Base-by-base conservation (phyloP, 1,139 yeast genomes). In the Yamadazyma sp. region DNA sequence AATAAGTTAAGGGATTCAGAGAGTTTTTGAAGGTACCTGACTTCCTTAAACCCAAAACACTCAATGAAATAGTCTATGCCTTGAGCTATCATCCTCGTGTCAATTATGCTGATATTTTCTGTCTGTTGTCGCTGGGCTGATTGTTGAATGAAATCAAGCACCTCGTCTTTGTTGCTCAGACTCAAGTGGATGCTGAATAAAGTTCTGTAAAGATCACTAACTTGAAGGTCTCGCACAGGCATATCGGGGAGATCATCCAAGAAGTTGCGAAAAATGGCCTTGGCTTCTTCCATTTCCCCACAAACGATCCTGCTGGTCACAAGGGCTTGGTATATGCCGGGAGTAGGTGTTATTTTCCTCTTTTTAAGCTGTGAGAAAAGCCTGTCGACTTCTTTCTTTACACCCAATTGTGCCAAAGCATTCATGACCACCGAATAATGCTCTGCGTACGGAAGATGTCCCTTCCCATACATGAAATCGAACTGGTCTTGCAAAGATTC, bases 341-440 rank as follows among this genome's bases (percentile, higher is more conserved):
- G 64, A 5, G 69, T 68, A 1, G 88, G 86, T 3, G 46, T 49
- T 49, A 80, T 62, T 0, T 72, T 68, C 42, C 84, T 66, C 41
- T 66, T 60, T 11, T 65, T 41, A 35, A 77, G 58, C 46, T 77
- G 80, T 1, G 66, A 59, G 60, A 70, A 79, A 14, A 87, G 64
- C 38, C 65, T 62, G 30, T 79, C 75, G 10, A 83, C 75, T 44
- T 80, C 74, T 11, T 69, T 69, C 3, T 62, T 55, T 22, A 82
- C 79, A 0, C 88, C 88, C 34, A 77, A 61, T 7, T 61, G 54
- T 0, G 87, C 80, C 44, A 87, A 64, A 0, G 88, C 81, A 39
- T 68, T 63, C 77, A 88, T 79, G 4, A 84, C 80, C 26, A 80
- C 72, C 3, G 78, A 72, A 54, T 85, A 86, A 54, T 85, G 89